Evolutionary conservation across 768 basidiomycete genomes (phyloP), one percentile per base, ranked within the genome.

Genomic region (Tricholoma sp.): DNA sequence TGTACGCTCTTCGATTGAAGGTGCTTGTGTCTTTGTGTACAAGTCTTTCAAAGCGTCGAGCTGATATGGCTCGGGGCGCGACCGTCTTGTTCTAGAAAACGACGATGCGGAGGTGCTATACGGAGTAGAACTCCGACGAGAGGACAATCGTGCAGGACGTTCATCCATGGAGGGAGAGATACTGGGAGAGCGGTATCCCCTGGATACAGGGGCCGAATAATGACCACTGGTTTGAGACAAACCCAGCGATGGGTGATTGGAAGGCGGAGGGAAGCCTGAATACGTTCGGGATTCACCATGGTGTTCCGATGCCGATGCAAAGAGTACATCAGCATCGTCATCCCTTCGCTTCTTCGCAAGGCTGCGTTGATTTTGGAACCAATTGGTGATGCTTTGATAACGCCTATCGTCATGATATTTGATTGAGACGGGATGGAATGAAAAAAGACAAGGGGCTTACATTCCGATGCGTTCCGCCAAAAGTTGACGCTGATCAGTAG

Each of bases 351-450:
- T 88, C 75, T 86, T 87, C 31, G 86, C 83, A 61, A 85, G 79
- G 68, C 83, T 89, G 64, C 88, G 87, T 66, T 91, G 88, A 65
- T 90, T 89, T 76, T 91, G 89, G 69, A 91, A 91, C 90, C 89
- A 91, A 67, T 91, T 90, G 1, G 85, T 89, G 57, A 91, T 84
- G 56, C 83, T 88, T 71, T 89, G 84, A 72, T 86, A 80, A 61
- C 82, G 85, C 88, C 89, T 91, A 64, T 14, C 49, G 55, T 61
- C 43, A 57, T 51, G 45, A 50, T 52, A 66, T 62, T 64, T 66
- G 69, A 64, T 68, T 65, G 67, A 60, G 72, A 66, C 64, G 62
- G 56, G 55, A 62, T 66, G 61, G 54, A 32, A 57, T 57, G 66
- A 66, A 63, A 63, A 61, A 68, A 67, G 69, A 66, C 64, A 67